Conservation (phyloP, 2,329 filamentous ascomycete genomes). For the Colletotrichum orbiculare region DNA sequence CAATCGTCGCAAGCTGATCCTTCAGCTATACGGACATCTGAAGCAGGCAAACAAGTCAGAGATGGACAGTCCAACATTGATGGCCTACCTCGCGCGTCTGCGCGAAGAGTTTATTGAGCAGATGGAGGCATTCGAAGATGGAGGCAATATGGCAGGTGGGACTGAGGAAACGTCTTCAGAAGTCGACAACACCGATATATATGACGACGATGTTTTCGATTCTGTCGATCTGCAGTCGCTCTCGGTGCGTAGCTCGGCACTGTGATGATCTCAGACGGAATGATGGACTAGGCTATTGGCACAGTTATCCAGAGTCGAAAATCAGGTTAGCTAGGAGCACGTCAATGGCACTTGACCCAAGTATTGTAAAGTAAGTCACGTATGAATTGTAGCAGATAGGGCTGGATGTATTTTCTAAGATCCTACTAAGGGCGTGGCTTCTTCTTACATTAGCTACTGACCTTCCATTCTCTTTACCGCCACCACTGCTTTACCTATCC, state of each 20-base stretch:
- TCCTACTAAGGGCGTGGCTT: too few species aligned
- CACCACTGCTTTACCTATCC: too few species aligned
- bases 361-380: too few species aligned
- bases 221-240: conserved; percentile 5
- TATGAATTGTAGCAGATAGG: too few species aligned
- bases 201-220: conserved; percentile 23
- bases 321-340: too few species aligned
- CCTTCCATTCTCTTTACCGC: too few species aligned
- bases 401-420: too few species aligned
- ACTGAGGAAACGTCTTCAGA: neutral
- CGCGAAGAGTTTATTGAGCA: conserved; percentile 79
- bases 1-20: conserved; percentile 76
- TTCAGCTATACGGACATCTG: conserved; percentile 79
- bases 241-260: neutral
- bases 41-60: conserved; percentile 72
- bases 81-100: conserved; percentile 71
- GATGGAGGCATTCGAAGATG: conserved; percentile 71
- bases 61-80: conserved; percentile 73
- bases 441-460: too few species aligned
- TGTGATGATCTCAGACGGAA: too few species aligned
- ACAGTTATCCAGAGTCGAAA: too few species aligned
- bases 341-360: too few species aligned
- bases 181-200: neutral
- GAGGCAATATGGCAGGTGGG: neutral
- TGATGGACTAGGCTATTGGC: neutral